Evolutionary conservation across 2,329 filamentous ascomycete genomes (phyloP).

Genomic region (Calonectria hongkongensis): DNA sequence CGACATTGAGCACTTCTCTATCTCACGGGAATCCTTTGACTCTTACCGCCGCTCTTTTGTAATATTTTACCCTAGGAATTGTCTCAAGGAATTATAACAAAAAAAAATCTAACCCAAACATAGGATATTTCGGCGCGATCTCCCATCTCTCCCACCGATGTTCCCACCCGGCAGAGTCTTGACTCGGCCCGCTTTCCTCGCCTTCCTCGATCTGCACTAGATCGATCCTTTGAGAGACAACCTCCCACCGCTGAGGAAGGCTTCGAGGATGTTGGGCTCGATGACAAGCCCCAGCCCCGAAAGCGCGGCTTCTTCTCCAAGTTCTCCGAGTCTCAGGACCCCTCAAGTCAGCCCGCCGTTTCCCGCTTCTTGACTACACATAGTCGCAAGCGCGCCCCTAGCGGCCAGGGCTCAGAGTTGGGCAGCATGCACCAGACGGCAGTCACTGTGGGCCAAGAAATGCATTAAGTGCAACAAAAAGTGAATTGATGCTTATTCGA

Average conservation of each 20-base stretch:
- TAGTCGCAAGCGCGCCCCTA: slow-evolving; percentile 81
- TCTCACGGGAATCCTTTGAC: slow-evolving; percentile 97
- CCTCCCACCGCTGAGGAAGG: slow-evolving; percentile 83
- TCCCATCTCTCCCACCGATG: slow-evolving; percentile 78
- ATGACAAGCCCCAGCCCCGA: slow-evolving; percentile 75
- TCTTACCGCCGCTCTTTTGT: slow-evolving; percentile 97
- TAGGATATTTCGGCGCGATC: slow-evolving; percentile 94
- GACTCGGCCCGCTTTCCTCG: slow-evolving; percentile 82
- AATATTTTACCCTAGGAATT: slow-evolving; percentile 58
- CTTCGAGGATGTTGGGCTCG: slow-evolving; percentile 94
- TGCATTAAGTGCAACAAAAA: slow-evolving; percentile 44
- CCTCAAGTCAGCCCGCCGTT: slow-evolving; percentile 63
- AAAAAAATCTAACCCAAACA: slow-evolving; percentile 36
- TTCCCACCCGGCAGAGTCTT: slow-evolving; percentile 83
- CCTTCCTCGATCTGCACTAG: slow-evolving; percentile 76
- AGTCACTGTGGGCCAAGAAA: slow-evolving; percentile 50
- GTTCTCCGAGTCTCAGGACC: slow-evolving; percentile 78
- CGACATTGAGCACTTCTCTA: slow-evolving; percentile 94
- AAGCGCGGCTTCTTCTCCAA: slow-evolving; percentile 84
- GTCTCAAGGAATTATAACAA: not conserved
- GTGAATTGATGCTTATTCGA: slow-evolving; percentile 44
- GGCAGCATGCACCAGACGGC: slow-evolving; percentile 73
- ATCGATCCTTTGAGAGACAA: slow-evolving; percentile 75
- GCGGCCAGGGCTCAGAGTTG: slow-evolving; percentile 82
- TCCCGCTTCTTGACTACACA: slow-evolving; percentile 80